A percentile compares a stretch with the other conserved stretches of the same genome.
phyloP scores from a whole-genome alignment of 1,284 basidiomycete species.

The Cronartium quercuum region DNA sequence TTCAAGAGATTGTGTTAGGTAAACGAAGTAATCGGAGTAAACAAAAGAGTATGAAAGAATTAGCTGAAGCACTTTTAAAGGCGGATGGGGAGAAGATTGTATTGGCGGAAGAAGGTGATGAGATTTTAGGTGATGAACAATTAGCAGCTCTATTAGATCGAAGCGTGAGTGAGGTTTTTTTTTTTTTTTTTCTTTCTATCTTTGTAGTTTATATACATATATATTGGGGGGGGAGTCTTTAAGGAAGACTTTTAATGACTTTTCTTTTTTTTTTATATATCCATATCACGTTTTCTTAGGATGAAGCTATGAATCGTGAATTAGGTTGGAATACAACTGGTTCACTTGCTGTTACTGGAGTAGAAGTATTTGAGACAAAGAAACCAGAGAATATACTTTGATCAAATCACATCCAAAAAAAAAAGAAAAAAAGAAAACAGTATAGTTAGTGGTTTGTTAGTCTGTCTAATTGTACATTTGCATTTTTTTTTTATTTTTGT shows the following conservation, averaged over 20 bases:
- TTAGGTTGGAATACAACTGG: conserved; percentile 22
- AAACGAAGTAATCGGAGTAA: conserved; percentile 42
- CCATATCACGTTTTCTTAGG: no score
- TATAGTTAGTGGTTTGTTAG: no score
- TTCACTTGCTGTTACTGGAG: background rate
- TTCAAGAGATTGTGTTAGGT: conserved; percentile 26
- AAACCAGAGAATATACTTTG: background rate
- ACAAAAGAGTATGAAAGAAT: conserved; percentile 65
- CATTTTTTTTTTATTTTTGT: no score
- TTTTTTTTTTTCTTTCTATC: background rate
- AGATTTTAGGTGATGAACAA: conserved; percentile 69
- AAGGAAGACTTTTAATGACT: background rate
- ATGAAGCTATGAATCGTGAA: conserved; percentile 34
- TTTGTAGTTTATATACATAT: background rate
- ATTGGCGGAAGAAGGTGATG: conserved; percentile 69
- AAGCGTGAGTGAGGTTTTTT: conserved; percentile 2
- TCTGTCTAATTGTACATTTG: no score
- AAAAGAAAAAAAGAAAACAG: no score
- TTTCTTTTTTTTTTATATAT: conserved; percentile 1
- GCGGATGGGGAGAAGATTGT: conserved; percentile 84
- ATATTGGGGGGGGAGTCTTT: background rate
- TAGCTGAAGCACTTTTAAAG: conserved; percentile 70
- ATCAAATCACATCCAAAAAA: background rate
- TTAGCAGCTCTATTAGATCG: conserved; percentile 75
- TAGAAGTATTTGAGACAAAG: conserved; percentile 37